Percentiles rank a stretch among this genome's conserved stretches.
Evolutionary conservation across 2,329 filamentous ascomycete species (phyloP).

Genomic region (Falciphora oryzae): DNA sequence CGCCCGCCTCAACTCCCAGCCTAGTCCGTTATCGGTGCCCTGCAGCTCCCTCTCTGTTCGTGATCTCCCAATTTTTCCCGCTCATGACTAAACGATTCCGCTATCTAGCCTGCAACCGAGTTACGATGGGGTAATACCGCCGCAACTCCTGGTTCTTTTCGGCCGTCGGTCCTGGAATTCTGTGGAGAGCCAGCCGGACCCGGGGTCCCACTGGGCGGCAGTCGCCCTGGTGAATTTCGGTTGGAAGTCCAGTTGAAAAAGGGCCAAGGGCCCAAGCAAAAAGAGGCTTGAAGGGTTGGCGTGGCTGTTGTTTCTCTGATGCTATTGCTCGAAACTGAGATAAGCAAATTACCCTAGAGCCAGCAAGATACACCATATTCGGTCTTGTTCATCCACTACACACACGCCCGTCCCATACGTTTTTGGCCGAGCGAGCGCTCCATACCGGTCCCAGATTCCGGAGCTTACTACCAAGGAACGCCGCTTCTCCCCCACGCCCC

Average conservation of each 20-base stretch:
- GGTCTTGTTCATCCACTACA: background rate
- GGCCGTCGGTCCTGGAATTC: slow-evolving; percentile 6
- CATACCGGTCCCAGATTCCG: background rate
- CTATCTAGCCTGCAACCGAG: background rate
- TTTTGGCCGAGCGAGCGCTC: background rate
- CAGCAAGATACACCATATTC: background rate
- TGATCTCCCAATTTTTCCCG: background rate
- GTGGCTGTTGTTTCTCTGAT: background rate
- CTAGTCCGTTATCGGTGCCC: background rate
- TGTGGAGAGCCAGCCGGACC: background rate
- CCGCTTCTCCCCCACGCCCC: background rate
- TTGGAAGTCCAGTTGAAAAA: background rate
- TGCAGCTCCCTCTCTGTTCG: background rate
- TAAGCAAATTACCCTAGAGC: background rate
- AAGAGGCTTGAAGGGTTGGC: background rate
- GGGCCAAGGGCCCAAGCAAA: background rate
- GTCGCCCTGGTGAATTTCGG: background rate
- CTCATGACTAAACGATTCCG: background rate
- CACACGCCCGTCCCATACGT: background rate
- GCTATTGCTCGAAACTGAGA: background rate
- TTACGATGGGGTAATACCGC: slow-evolving; percentile 14
- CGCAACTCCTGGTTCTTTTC: slow-evolving; percentile 4
- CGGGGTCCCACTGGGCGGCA: background rate
- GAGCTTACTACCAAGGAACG: background rate
- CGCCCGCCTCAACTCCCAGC: too few relatives aligned